Base-by-base conservation (phyloP, 306 rosid genomes). In the Carpinus viminea region DNA sequence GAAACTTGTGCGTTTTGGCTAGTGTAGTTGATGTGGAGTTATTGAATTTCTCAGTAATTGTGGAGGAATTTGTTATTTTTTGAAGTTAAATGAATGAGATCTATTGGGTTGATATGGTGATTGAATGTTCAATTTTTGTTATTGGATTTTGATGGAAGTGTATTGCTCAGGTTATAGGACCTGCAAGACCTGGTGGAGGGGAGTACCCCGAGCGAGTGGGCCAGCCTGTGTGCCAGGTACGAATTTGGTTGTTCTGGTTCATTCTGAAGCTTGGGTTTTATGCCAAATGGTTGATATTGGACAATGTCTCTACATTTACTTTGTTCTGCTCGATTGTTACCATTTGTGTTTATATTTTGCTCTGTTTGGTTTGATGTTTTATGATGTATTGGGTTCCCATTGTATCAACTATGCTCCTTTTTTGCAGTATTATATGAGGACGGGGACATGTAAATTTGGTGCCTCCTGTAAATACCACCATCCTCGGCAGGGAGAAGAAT, bases 161-260 rank as follows among this genome's bases (percentile, higher is more conserved):
- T 53, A 12, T 59, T 36, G 52, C 41, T 87, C 84, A 96, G 99
- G 92, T 85, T 82, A 84, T 83, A n/a, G 99, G 93, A 85, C 92
- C 88, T 83, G 87, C 88, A 2, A 96, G 99, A 85, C 82, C 82
- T 66, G 88, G 82, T 34, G 89, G 80, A 57, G 92, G 87, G 75
- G 97, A 90, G 81, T 88, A 81, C 80, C 99, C 99, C 0, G 98
- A 93, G 83, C 89, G 99, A 86, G 55, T 68, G n/a, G 98, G 96
- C 72, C 99, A 96, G 84, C 97, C 93, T 28, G 85, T 89, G 41
- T 96, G 99, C 89, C 98, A 93, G 99, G 99, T 96, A 87, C 72
- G 74, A n/a, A 66, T 85, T 18, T 78, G 82, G 43, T 82, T 84
- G 68, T 64, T 74, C 78, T 72, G 8, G 53, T 61, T 80, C 80